A percentile compares a stretch with the other conserved stretches of the same genome.
Evolutionary conservation across 2,329 filamentous ascomycete genomes (phyloP).

Genomic region (Xylaria sp.): DNA sequence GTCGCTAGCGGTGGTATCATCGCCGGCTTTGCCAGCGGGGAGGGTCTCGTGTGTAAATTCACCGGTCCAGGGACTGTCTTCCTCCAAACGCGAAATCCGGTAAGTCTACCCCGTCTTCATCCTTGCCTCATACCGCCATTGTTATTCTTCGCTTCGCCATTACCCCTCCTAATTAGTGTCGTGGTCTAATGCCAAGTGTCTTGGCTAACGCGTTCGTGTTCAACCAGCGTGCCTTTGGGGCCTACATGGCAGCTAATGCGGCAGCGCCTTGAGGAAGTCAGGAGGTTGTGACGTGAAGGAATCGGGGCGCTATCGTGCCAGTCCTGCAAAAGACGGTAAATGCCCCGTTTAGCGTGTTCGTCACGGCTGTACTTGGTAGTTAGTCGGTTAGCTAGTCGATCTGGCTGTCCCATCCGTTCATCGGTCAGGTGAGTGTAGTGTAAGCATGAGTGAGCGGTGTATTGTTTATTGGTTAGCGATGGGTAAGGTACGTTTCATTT

Average conservation of each 20-base stretch:
- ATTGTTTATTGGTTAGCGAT: conserved; percentile 19
- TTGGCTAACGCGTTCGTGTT: conserved; percentile 32
- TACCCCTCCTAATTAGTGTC: neutral
- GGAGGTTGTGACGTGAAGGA: conserved; percentile 1
- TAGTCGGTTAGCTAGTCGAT: conserved; percentile 4
- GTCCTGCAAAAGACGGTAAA: neutral
- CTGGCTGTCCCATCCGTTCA: neutral
- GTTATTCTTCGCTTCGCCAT: conserved; percentile 2
- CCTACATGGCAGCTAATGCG: conserved; percentile 63
- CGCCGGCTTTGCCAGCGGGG: conserved; percentile 82
- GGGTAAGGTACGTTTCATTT: conserved; percentile 31
- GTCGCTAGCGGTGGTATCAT: conserved; percentile 92
- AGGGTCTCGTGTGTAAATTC: conserved; percentile 95
- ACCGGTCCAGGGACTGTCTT: conserved; percentile 91
- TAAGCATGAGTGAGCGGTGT: conserved; percentile 31
- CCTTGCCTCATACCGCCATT: neutral
- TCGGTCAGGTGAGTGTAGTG: conserved; percentile 18
- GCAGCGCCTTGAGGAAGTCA: conserved; percentile 45
- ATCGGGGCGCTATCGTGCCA: neutral
- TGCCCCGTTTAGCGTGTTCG: conserved; percentile 8
- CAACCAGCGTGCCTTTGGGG: conserved; percentile 62
- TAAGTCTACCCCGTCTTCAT: conserved; percentile 54
- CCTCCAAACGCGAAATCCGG: conserved; percentile 89
- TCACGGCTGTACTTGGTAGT: conserved; percentile 7
- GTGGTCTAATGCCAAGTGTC: conserved; percentile 3